Evolutionary conservation across 1,139 yeast genomes (phyloP).

Genomic region (Sugiyamaella xylanicola): DNA sequence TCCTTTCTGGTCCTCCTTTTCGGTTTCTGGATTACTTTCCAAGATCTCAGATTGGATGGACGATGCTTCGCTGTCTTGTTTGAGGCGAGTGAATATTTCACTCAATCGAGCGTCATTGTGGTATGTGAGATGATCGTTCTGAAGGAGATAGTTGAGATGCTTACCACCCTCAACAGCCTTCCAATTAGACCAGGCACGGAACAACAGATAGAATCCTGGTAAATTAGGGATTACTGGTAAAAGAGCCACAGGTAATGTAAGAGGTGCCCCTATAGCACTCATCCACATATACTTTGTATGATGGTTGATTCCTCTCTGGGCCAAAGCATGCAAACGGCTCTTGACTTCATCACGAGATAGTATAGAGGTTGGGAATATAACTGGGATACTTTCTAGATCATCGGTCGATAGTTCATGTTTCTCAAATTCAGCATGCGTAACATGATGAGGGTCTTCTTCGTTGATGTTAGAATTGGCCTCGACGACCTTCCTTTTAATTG

Average conservation of each 20-base stretch:
- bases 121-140: conserved; percentile 34
- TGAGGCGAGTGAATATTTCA: conserved; percentile 24
- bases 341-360: conserved; percentile 30
- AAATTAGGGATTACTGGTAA: conserved; percentile 89
- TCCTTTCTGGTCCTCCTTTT: background rate
- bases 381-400: conserved; percentile 31
- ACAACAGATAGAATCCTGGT: conserved; percentile 89
- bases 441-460: conserved; percentile 22
- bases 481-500: conserved; percentile 25
- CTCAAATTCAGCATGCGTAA: conserved; percentile 24
- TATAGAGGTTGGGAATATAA: conserved; percentile 37
- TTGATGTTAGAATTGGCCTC: background rate
- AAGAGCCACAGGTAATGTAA: conserved; percentile 77
- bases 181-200: conserved; percentile 80
- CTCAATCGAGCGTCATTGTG: conserved; percentile 29
- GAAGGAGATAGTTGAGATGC: conserved; percentile 60
- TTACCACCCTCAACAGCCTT: conserved; percentile 77
- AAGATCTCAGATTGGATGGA: no score
- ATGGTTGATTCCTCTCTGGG: conserved; percentile 44
- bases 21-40: background rate
- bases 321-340: conserved; percentile 37
- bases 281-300: conserved; percentile 51
- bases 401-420: conserved; percentile 19
- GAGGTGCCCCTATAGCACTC: conserved; percentile 68
- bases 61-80: background rate